phyloP scores from a whole-genome alignment of 2,329 filamentous ascomycete species.

The Colletotrichum acutatum region DNA sequence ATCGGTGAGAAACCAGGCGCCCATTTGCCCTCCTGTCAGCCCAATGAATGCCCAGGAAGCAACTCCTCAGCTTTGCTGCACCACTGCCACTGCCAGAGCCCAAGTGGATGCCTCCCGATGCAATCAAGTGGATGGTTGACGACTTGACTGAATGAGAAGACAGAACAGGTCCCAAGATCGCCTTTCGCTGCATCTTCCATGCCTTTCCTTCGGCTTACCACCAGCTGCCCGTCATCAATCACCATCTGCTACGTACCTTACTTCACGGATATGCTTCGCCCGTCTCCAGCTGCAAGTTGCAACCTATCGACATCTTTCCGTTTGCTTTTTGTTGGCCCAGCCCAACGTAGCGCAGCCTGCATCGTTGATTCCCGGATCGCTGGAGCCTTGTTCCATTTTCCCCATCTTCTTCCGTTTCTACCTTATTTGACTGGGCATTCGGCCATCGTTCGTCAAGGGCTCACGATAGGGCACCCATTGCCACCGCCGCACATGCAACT shows the following conservation, averaged over 20 bases:
- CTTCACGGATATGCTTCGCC: neutral
- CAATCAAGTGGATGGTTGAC: conserved; percentile 19
- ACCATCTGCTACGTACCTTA: neutral
- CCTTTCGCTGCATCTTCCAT: conserved; percentile 15
- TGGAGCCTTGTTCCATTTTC: conserved; percentile 15
- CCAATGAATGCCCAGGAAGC: conserved; percentile 10
- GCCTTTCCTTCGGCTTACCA: conserved; percentile 19
- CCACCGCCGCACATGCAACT: neutral
- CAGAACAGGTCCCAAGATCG: neutral
- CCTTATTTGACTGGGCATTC: conserved; percentile 2
- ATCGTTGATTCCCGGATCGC: conserved; percentile 18
- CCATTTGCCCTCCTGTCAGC: conserved; percentile 10
- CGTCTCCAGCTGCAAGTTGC: conserved; percentile 7
- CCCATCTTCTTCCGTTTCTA: neutral
- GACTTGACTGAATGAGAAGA: neutral
- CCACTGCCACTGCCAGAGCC: conserved; percentile 6
- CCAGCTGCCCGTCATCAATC: conserved; percentile 14
- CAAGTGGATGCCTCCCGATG: conserved; percentile 29
- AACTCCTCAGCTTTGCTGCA: conserved; percentile 6
- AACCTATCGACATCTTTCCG: conserved; percentile 6
- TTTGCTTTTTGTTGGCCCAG: conserved; percentile 13
- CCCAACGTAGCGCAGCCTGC: neutral
- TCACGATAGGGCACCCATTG: neutral
- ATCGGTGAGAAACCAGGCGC: conserved; percentile 27
- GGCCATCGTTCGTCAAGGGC: neutral